Evolutionary conservation across 2,329 filamentous ascomycete species (phyloP), one percentile per base, ranked within the genome.

Genomic region (Paecilomyces niveus): DNA sequence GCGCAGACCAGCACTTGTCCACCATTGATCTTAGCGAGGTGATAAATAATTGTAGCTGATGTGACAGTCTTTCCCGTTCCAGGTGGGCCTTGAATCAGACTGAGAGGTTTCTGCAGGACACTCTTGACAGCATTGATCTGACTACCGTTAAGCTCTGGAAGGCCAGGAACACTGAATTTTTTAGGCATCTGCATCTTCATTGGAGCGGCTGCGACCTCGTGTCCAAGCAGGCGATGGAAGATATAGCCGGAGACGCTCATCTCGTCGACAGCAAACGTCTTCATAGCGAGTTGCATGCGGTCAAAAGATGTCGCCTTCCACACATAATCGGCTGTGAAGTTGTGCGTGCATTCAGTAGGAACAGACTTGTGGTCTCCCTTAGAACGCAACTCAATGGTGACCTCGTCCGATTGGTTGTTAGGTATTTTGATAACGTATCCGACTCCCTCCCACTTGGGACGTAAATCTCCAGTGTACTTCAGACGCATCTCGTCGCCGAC

Each of bases 221-320:
- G 92, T 57, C 94, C 94, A 32, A 99, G 85, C 22, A 99, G 83
- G 64, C 94, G 94, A 74, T 99, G 94, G 79, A 97, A 99, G 64
- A 99, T 96, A 76, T 97, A 99, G 39, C 94, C 94, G 22, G 94
- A 97, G 51, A 99, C 93, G 70, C 92, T 97, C 89, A 96, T 90
- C 75, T 99, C 94, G 67, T 99, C 93, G 52, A 97, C 87, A 5
- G 94, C 94, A 72, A 99, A 99, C 0, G 91, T 97, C 81, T 97
- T 97, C 93, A 99, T 97, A 57, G 94, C 95, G 64, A 92, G 86
- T 74, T 99, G 94, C 94, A 99, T 99, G 63, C 94, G 92, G 70
- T 99, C 94, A 72, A 99, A 99, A 0, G 93, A 97, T 0, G 95
- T 99, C 13, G 95, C 94, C 74, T 99, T 99, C 94, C 94, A 99